Base-by-base conservation (phyloP, 306 rosid genomes). In the Benincasa hispida region DNA sequence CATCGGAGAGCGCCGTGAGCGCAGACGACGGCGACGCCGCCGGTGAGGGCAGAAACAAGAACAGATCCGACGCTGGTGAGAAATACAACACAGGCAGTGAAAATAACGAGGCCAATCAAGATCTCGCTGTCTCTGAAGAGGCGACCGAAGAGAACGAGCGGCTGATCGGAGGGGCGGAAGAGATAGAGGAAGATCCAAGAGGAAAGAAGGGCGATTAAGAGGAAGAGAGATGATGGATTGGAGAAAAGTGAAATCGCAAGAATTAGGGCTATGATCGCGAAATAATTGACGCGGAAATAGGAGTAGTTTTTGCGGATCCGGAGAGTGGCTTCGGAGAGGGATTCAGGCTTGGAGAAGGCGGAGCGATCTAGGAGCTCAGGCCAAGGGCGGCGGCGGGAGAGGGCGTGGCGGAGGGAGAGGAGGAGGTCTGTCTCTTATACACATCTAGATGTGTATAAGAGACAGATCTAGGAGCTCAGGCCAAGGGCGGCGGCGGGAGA, bases 381-480 rank as follows among this genome's bases (percentile, higher is more conserved):
- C 99, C 99, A 91, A 3, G 99, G 97, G 39, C 97, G 96, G 82
- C 97, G 92, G 75, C 87, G 95, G 28, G 93, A 78, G 77, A 94
- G 86, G 63, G 91, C 91, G 67, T 90, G 19, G 81, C 95, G 92
- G 82, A 92, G 77, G 9, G 90, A 83, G 0, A 85, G 87, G 37
- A 93, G 79, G 66, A 87, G 12, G 76, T 80, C n/a, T n/a, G n/a
- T n/a, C n/a, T n/a, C n/a, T n/a, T n/a, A n/a, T n/a, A n/a, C n/a
- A n/a, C n/a, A n/a, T n/a, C n/a, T n/a, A n/a, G n/a, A n/a, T n/a
- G n/a, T n/a, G n/a, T n/a, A n/a, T n/a, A n/a, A n/a, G n/a, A n/a
- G n/a, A n/a, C n/a, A n/a, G n/a, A n/a, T n/a, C n/a, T n/a, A n/a
- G n/a, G n/a, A 94, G 89, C 73, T 94, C 96, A 2, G 91, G 1